These are phyloP conservation scores for Fusarium vanettenii DNA, from an alignment of 2,329 filamentous ascomycete species.

Conservation along the genomic window DNA sequence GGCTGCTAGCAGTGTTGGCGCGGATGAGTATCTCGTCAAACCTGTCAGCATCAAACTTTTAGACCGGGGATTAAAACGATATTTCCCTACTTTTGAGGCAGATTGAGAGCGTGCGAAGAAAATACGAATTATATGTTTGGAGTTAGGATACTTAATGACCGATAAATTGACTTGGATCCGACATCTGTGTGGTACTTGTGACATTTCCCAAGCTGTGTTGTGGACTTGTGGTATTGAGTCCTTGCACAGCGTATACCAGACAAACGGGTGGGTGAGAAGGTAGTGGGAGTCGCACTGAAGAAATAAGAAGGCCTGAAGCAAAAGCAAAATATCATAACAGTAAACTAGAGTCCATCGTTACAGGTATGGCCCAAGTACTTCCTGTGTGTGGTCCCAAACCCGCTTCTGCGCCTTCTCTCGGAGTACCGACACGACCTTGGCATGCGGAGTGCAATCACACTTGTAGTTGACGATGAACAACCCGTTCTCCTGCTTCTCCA, in stretches of 20 bases:
- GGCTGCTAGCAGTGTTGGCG: constrained; percentile 31
- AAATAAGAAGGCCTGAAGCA: not conserved
- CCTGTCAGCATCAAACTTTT: constrained; percentile 37
- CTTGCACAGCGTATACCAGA: not conserved
- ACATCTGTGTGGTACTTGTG: not conserved
- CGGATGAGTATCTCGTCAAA: constrained; percentile 42
- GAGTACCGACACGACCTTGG: constrained; percentile 42
- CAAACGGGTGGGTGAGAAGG: not conserved
- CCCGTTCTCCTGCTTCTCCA: constrained; percentile 40
- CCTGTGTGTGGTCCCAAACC: constrained; percentile 49
- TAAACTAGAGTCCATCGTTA: not conserved
- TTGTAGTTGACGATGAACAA: constrained; percentile 50
- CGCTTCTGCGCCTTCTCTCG: constrained; percentile 44
- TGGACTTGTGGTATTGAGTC: not conserved
- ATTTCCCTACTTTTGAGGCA: constrained; percentile 30
- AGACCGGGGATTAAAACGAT: constrained; percentile 21
- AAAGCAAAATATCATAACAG: too few species aligned
- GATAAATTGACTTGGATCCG: not conserved
- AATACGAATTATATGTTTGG: not conserved
- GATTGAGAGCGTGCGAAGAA: not conserved
- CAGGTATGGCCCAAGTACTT: constrained; percentile 42
- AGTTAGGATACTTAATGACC: not conserved
- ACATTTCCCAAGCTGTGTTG: not conserved
- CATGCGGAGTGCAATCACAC: constrained; percentile 48
- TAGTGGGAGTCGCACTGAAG: not conserved